phyloP scores from a whole-genome alignment of 345 rosid species.

The Litchi chinensis region DNA sequence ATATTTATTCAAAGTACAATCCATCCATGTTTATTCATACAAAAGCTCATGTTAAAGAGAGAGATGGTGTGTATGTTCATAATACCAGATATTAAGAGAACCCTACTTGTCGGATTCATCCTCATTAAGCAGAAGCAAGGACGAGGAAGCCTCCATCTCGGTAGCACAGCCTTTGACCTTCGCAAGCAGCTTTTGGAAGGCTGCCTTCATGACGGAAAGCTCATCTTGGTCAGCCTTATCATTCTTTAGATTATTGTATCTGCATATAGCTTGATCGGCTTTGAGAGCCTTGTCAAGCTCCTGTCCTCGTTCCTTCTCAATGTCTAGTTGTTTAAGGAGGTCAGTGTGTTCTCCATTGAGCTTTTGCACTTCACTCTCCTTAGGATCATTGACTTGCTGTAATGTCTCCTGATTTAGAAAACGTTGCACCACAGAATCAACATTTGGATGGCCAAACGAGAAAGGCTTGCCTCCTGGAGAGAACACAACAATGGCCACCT shows the following conservation, averaged over 20 bases:
- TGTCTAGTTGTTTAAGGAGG: conserved; percentile 28
- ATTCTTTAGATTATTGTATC: conserved; percentile 24
- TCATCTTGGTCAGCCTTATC: conserved; percentile 22
- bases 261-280: conserved; percentile 21
- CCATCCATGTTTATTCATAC: conserved; percentile 3
- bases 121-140: conserved; percentile 32
- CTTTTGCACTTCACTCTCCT: conserved; percentile 2
- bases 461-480: conserved; percentile 79
- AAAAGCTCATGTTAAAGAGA: neutral
- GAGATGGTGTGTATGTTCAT: conserved; percentile 9
- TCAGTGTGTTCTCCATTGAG: conserved; percentile 23
- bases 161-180: conserved; percentile 27
- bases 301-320: conserved; percentile 43
- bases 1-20: conserved; percentile 9
- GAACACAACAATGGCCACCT: conserved; percentile 59
- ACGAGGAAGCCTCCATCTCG: conserved; percentile 42
- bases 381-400: neutral
- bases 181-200: conserved; percentile 30
- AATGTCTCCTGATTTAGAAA: conserved; percentile 34
- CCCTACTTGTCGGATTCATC: neutral
- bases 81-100: neutral
- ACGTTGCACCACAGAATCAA: conserved; percentile 41
- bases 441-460: conserved; percentile 65
- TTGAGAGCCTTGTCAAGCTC: conserved; percentile 29
- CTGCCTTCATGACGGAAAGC: conserved; percentile 31